Base-by-base conservation (phyloP, 768 basidiomycete genomes). In the Tephrocybe sp. region DNA sequence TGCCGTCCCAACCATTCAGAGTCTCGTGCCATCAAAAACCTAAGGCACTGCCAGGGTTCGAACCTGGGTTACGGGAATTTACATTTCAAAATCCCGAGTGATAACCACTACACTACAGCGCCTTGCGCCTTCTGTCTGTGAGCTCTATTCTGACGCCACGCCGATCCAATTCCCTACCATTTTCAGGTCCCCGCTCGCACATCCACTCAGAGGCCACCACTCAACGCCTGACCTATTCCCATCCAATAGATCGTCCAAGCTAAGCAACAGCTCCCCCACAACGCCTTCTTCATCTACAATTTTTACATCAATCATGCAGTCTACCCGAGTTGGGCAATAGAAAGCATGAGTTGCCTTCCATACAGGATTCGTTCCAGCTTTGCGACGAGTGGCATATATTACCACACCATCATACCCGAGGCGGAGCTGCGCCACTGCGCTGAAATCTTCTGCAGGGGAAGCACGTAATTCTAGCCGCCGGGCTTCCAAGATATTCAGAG, bases 81-180 rank as follows among this genome's bases (percentile, higher is more conserved):
- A 14, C 0, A 37, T 26, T 45, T 60, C 59, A 60, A 54, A 60
- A 60, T 42, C 59, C 55, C 56, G 59, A 58, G 59, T 60, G 59
- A 60, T 60, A 51, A 58, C 59, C 59, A 53, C 59, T 60, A 60
- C 59, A 60, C 59, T 60, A 60, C 48, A 60, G 59, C 59, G 56
- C 59, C 58, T 0, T 20, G 25, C 9, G 7, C n/a, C 5, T 4
- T 12, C n/a, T 21, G 6, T 36, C 6, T 12, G 4, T 15, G 5
- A 7, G 2, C 1, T 10, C 12, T 20, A 53, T 2, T 12, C 18
- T 24, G 12, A 26, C 2, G 4, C n/a, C 44, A 48, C 25, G 11
- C 38, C 45, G 32, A 26, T 45, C 51, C 45, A 53, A 21, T 4
- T 26, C n/a, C 54, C 53, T 1, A 21, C 44, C 38, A 58, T 45